A percentile compares a stretch with the other conserved stretches of the same genome.
Conservation (phyloP, 2,329 filamentous ascomycete species). For the Aspergillus carbonarius region DNA sequence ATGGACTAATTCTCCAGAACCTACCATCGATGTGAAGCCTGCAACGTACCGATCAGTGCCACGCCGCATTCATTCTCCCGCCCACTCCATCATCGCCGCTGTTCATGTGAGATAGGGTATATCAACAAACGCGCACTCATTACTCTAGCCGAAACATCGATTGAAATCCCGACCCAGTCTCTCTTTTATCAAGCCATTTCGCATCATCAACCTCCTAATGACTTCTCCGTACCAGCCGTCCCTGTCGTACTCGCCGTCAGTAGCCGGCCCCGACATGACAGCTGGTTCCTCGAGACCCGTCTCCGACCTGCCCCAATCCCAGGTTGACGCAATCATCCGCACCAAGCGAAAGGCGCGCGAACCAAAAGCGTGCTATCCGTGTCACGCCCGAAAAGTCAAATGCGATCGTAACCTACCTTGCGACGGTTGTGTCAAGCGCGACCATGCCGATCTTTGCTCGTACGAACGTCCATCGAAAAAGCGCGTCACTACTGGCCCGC, state of each 20-base stretch:
- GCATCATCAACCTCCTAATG: constrained; percentile 17
- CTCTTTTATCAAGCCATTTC: neutral
- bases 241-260: constrained; percentile 31
- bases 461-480: constrained; percentile 51
- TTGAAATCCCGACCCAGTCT: neutral
- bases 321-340: constrained; percentile 49
- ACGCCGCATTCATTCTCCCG: constrained; percentile 8
- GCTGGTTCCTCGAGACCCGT: constrained; percentile 28
- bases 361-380: constrained; percentile 49
- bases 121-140: neutral
- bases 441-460: constrained; percentile 50
- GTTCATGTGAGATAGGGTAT: neutral
- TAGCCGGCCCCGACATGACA: constrained; percentile 23
- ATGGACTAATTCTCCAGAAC: neutral
- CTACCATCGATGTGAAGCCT: neutral
- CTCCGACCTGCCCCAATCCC: constrained; percentile 45
- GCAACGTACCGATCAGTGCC: neutral
- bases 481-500: constrained; percentile 29
- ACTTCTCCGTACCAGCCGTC: constrained; percentile 31
- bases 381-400: constrained; percentile 50
- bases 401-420: constrained; percentile 51
- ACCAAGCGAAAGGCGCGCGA: constrained; percentile 50
- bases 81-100: neutral
- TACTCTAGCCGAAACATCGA: neutral
- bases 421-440: constrained; percentile 50